phyloP scores from a whole-genome alignment of 2,329 filamentous ascomycete genomes.

The Ustilaginoidea virens region DNA sequence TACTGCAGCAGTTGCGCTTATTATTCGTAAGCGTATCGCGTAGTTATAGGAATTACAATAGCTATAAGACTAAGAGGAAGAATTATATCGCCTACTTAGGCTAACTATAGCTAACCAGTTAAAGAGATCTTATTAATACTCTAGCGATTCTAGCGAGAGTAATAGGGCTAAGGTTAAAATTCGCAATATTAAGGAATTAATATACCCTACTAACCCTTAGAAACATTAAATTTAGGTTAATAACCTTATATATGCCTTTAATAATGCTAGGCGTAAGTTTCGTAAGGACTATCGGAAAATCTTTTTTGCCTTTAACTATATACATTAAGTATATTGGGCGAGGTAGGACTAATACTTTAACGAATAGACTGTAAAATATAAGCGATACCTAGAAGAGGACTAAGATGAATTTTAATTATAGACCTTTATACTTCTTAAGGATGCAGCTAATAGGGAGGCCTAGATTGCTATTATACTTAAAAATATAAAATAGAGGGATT shows the following conservation, averaged over 20 bases:
- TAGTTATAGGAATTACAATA: no score
- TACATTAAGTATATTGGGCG: neutral
- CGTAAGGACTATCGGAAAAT: neutral
- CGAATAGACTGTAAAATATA: neutral
- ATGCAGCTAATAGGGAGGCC: neutral
- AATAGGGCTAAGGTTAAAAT: neutral
- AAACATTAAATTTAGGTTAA: neutral
- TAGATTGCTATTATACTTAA: neutral
- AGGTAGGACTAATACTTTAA: neutral
- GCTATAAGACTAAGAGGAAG: no score
- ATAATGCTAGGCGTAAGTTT: neutral
- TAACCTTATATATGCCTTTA: neutral
- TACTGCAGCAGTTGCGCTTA: no score
- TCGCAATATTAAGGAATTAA: neutral
- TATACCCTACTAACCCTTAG: neutral
- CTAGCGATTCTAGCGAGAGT: neutral
- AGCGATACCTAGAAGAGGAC: neutral
- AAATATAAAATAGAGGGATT: neutral
- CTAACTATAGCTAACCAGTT: no score
- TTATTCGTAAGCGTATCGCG: no score
- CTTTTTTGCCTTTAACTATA: neutral
- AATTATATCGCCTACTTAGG: no score
- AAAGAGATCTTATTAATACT: neutral
- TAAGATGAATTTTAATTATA: neutral
- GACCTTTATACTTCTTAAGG: neutral